Base-by-base conservation (phyloP, 2,329 filamentous ascomycete genomes). In the Rhynchosporium graminicola region DNA sequence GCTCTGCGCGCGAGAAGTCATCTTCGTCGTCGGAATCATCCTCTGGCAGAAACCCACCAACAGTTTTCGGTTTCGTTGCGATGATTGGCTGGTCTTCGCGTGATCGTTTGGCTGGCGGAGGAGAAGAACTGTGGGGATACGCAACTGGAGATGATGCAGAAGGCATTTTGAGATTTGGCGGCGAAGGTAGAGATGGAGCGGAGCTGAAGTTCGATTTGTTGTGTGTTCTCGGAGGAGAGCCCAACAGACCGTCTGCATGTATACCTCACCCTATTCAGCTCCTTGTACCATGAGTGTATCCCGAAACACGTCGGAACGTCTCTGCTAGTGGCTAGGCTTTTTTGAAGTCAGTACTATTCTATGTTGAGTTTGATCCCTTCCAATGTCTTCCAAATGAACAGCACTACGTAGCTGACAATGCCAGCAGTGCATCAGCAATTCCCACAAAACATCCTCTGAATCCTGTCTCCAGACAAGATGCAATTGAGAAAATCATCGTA, bases 131-230 rank as follows among this genome's bases (percentile, higher is more conserved):
- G 12, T 56, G 63, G 9, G 72, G 70, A 51, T 74, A 73, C 55
- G 78, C 71, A 26, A 86, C 75, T 2, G 86, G 83, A 13, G 87
- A 87, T 6, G 87, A 87, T 45, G 83, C 79, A 43, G 82, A 79
- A 31, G 84, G 76, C 85, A 89, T 89, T 48, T 69, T 78, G 63
- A 63, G 33, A 29, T 20, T 62, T 45, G 67, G 65, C 45, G 79
- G 77, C 33, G 79, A 81, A 1, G 77, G 79, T 55, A 59, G 10
- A 65, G 62, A 60, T 68, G 65, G 62, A 15, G 56, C 47, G 31
- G 45, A 38, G 26, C 63, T 31, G 8, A 43, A 31, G 28, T 59
- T 63, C 29, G 47, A 56, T 57, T 60, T 63, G 20, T 20, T 20
- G 20, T 20, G 20, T 8, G 68, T 60, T 61, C 64, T 64, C 26